Percentiles rank a stretch among this genome's conserved stretches.
Evolutionary conservation across 2,329 filamentous ascomycete species (phyloP).

Genomic region (Niveomyces coronatus): DNA sequence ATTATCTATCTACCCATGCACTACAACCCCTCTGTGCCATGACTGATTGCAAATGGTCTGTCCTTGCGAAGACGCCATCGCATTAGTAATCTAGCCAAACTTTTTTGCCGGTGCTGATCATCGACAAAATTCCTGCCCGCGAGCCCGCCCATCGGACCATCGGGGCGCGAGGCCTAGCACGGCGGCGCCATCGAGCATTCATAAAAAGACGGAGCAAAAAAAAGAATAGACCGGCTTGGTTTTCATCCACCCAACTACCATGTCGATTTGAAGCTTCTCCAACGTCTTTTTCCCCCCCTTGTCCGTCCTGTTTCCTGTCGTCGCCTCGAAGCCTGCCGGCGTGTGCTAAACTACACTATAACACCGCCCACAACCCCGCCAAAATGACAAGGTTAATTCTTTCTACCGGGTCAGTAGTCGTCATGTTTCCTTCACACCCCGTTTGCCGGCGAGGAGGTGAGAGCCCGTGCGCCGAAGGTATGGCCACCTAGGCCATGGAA

Average conservation of each 20-base stretch:
- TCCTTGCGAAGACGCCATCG: conserved; percentile 6
- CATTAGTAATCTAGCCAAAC: conserved; percentile 10
- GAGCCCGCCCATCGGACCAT: conserved; percentile 7
- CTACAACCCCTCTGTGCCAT: not conserved
- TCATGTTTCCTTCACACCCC: conserved; percentile 3
- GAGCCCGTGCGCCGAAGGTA: no score
- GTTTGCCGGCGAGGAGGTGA: not conserved
- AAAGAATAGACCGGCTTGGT: not conserved
- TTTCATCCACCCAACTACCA: not conserved
- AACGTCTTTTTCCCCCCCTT: not conserved
- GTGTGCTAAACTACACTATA: no score
- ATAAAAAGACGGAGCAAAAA: not conserved
- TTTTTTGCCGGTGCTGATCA: no score
- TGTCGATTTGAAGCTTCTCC: conserved; percentile 6
- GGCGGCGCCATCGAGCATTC: not conserved
- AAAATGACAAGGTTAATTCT: conserved; percentile 69
- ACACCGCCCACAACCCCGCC: conserved; percentile 10
- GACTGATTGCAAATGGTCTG: no score
- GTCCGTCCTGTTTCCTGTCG: not conserved
- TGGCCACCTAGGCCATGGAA: no score
- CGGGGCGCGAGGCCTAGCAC: no score
- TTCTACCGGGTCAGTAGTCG: conserved; percentile 65
- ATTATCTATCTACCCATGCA: not conserved
- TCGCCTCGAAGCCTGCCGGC: not conserved
- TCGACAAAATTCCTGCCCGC: conserved; percentile 8